Evolutionary conservation across 1,284 basidiomycete species (phyloP), one percentile per base, ranked within the genome.

Genomic region (Heterobasidion annosum): DNA sequence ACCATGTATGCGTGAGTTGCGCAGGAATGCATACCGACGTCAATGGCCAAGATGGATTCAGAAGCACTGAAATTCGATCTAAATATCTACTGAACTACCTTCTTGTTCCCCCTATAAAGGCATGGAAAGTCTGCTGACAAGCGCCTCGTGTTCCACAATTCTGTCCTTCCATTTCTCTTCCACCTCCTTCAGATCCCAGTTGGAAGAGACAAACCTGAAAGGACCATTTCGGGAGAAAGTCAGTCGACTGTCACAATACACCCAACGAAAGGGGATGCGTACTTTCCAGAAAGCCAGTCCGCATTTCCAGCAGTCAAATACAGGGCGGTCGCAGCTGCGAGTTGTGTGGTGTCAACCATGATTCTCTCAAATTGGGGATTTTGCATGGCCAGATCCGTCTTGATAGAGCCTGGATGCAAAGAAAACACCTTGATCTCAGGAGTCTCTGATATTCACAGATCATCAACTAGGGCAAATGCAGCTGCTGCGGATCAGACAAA

Each of bases 171-270:
- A 54, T 34, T 54, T 13, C 49, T 47, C 35, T 34, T 43, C 50
- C 19, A 59, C 42, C 48, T 57, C 58, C 10, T 34, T 52, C 34
- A 59, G 44, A 48, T 59, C 56, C 58, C 58, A 59, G 9, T 25
- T 44, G 15, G 53, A 40, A 6, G 43, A 32, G 15, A 57, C 43
- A 37, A 48, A 57, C 16, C 50, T 57, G 15, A n/a, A 8, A 33
- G 8, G 12, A 43, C 40, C 1, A 43, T 25, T 58, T 56, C 5
- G 58, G 40, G 5, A 54, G 15, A 47, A 56, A 56, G 2, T 44
- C 46, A 51, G 47, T 51, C 52, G 40, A 54, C 52, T 54, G 43
- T 12, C 5, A 18, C 7, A 10, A 52, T 16, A 53, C 53, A 58
- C 50, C 56, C 58, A 9, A 43, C 53, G 19, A 59, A 53, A 8